Conservation (phyloP, 2,329 filamentous ascomycete genomes). For the Emmonsiellopsis sp. region DNA sequence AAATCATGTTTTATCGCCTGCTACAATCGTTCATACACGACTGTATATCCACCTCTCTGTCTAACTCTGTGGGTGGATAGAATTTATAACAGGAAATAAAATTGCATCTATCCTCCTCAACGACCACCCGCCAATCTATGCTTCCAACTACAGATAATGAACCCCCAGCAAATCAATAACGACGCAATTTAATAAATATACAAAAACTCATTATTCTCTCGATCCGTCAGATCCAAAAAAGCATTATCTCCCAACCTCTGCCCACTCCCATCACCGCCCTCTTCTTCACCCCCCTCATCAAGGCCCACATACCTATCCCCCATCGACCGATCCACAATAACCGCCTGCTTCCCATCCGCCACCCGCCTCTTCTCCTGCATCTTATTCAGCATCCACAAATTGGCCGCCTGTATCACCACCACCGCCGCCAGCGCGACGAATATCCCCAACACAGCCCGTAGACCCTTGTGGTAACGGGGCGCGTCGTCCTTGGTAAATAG, state of each 20-base stretch:
- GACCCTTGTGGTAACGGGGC: constrained; percentile 49
- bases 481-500: constrained; percentile 52
- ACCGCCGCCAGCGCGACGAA: constrained; percentile 44
- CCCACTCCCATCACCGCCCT: neutral
- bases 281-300: constrained; percentile 16
- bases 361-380: constrained; percentile 48
- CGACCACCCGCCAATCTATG: neutral
- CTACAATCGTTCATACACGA: no score
- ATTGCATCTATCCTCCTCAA: neutral
- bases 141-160: neutral
- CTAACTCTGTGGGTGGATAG: no score
- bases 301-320: constrained; percentile 40
- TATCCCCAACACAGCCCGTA: constrained; percentile 42
- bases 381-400: constrained; percentile 47
- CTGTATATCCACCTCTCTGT: no score
- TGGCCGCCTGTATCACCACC: constrained; percentile 45
- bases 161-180: neutral
- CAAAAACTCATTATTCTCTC: constrained; percentile 61
- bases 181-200: constrained; percentile 44
- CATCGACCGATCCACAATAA: constrained; percentile 55
- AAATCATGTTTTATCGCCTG: no score
- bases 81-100: no score
- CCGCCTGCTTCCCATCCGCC: constrained; percentile 50
- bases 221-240: constrained; percentile 54
- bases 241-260: constrained; percentile 39